A percentile compares a stretch with the other conserved stretches of the same genome.
phyloP scores from a whole-genome alignment of 176 grass and related monocot species.

The Ensete glaucum region DNA sequence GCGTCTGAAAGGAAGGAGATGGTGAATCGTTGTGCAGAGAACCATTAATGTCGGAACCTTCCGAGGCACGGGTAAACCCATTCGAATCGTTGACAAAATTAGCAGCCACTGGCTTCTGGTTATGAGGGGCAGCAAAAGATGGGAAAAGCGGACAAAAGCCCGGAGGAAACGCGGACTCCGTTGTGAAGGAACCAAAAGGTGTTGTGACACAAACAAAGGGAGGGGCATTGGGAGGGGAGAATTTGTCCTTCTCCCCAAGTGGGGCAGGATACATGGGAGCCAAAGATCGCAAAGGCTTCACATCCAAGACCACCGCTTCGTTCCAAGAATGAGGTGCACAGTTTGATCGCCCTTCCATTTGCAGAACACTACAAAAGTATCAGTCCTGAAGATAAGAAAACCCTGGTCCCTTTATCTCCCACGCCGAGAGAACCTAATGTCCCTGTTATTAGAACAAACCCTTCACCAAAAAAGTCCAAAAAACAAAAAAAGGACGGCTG shows the following conservation, averaged over 20 bases:
- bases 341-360: conserved; percentile 42
- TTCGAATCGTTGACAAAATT: conserved; percentile 17
- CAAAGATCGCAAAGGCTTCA: conserved; percentile 68
- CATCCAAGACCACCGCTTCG: conserved; percentile 46
- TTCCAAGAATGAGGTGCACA: conserved; percentile 14
- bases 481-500: neutral
- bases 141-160: conserved; percentile 33
- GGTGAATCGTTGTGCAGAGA: conserved; percentile 1
- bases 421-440: neutral
- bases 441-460: neutral
- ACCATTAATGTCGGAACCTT: conserved; percentile 16
- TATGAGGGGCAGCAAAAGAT: conserved; percentile 14
- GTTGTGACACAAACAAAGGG: conserved; percentile 53
- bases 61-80: conserved; percentile 15
- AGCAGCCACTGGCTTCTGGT: conserved; percentile 4
- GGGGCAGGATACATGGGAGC: conserved; percentile 78
- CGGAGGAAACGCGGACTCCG: conserved; percentile 27
- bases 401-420: neutral
- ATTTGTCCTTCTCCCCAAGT: conserved; percentile 55
- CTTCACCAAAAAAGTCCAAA: neutral
- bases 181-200: conserved; percentile 45
- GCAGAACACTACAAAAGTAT: neutral
- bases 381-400: neutral
- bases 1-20: conserved; percentile 20
- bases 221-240: conserved; percentile 43